These are phyloP conservation scores for Termitomyces sp. DNA, from an alignment of 768 basidiomycete species.

Conservation along the genomic window DNA sequence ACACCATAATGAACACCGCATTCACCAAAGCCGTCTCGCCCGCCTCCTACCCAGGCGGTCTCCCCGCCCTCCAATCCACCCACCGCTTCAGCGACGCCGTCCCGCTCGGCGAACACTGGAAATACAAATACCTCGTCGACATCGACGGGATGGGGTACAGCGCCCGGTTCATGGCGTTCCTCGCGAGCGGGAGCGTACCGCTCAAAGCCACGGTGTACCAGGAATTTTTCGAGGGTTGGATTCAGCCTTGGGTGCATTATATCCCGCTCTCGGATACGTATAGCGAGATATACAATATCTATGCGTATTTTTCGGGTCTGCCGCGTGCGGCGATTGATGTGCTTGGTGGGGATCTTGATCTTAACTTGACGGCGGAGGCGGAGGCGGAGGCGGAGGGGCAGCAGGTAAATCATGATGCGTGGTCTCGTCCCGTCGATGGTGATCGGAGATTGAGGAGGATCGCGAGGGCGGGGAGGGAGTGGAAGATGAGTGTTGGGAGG, in stretches of 20 bases:
- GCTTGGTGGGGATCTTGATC: no score
- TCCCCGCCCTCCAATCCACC: constrained; percentile 54
- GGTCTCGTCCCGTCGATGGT: constrained; percentile 61
- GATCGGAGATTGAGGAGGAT: constrained; percentile 76
- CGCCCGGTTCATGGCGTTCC: constrained; percentile 79
- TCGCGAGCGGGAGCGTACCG: constrained; percentile 86
- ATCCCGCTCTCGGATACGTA: constrained; percentile 89
- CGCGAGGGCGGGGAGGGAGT: constrained; percentile 88
- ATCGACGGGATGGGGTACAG: constrained; percentile 96
- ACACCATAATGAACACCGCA: constrained; percentile 80
- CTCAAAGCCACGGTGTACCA: constrained; percentile 89
- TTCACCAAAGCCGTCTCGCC: constrained; percentile 78
- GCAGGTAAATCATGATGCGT: no score
- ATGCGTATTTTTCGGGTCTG: constrained; percentile 90
- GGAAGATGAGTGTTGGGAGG: constrained; percentile 83
- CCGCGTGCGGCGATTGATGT: constrained; percentile 52
- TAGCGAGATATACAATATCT: constrained; percentile 89
- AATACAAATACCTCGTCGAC: constrained; percentile 90
- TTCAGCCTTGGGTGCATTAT: constrained; percentile 95
- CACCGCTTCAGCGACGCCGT: constrained; percentile 76
- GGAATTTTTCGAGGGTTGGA: constrained; percentile 90
- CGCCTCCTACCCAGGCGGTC: constrained; percentile 71
- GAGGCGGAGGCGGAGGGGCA: no score
- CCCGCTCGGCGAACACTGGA: constrained; percentile 84
- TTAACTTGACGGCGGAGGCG: no score